Conservation (phyloP, 805 yeast genomes). For the Ogataea minuta region DNA sequence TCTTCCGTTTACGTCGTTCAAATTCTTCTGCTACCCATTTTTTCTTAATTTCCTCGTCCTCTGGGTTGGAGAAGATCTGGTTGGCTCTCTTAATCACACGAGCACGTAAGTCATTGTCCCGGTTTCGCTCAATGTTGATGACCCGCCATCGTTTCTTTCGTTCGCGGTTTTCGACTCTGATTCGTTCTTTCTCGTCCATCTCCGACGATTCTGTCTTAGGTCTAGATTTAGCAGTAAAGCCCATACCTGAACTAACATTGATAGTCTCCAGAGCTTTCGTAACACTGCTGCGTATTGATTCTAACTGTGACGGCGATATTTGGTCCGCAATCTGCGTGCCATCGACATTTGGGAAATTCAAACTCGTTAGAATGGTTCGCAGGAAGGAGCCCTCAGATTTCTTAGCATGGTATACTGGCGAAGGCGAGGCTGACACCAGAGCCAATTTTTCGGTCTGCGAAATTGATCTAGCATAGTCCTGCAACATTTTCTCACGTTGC, state of each 20-base stretch:
- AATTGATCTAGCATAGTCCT: constrained; percentile 5
- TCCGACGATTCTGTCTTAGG: constrained; percentile 3
- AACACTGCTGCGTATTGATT: constrained; percentile 18
- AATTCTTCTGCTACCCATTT: constrained; percentile 79
- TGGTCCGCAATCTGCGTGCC: constrained; percentile 12
- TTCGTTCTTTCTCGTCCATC: constrained; percentile 50
- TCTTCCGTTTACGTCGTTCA: constrained; percentile 56
- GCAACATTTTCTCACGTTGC: constrained; percentile 45
- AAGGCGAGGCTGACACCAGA: background rate
- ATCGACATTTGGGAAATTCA: constrained; percentile 12
- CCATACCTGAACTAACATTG: background rate
- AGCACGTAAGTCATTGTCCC: constrained; percentile 82
- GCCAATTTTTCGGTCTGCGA: background rate
- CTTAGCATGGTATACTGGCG: constrained; percentile 3
- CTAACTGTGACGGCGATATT: constrained; percentile 14
- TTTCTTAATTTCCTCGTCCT: constrained; percentile 48
- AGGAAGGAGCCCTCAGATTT: constrained; percentile 17
- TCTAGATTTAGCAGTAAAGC: constrained; percentile 1
- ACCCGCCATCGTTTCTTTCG: constrained; percentile 84
- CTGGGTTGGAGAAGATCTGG: constrained; percentile 59
- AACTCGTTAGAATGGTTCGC: constrained; percentile 13
- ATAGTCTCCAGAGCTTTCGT: constrained; percentile 11
- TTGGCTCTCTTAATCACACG: constrained; percentile 74
- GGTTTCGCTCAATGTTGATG: constrained; percentile 73
- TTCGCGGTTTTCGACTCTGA: constrained; percentile 67